Conservation (phyloP, 495 filamentous ascomycete species). For the Penicillium simplicissimum region DNA sequence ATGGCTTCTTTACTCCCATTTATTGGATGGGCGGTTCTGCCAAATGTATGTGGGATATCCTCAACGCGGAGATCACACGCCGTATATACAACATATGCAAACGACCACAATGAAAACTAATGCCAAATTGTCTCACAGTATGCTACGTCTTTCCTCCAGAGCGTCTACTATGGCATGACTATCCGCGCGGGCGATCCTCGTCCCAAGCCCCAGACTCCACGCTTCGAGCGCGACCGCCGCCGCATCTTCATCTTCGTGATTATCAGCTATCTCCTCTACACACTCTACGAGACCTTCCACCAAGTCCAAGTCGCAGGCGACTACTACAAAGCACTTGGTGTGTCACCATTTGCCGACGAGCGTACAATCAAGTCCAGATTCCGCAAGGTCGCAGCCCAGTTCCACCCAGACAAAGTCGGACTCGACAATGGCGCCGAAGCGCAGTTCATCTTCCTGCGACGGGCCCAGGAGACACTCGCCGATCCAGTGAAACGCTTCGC, state of each 20-base stretch:
- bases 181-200: slow-evolving; percentile 88
- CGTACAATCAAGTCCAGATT: slow-evolving; percentile 81
- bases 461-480: slow-evolving; percentile 78
- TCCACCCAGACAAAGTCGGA: slow-evolving; percentile 86
- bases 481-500: slow-evolving; percentile 83
- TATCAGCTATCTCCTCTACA: slow-evolving; percentile 82
- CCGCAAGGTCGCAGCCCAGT: slow-evolving; percentile 75
- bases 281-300: slow-evolving; percentile 89
- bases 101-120: neutral
- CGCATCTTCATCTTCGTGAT: slow-evolving; percentile 83
- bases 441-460: slow-evolving; percentile 79
- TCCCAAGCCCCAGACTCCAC: slow-evolving; percentile 70
- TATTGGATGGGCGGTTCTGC: slow-evolving; percentile 78
- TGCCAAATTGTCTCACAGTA: slow-evolving; percentile 49
- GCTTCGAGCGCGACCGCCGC: slow-evolving; percentile 69
- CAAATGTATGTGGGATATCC: slow-evolving; percentile 57
- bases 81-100: neutral
- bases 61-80: neutral
- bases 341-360: slow-evolving; percentile 68
- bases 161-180: slow-evolving; percentile 81
- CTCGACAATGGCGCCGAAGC: slow-evolving; percentile 40
- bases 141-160: slow-evolving; percentile 75
- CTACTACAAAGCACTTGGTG: slow-evolving; percentile 75
- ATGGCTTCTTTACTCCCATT: slow-evolving; percentile 65
- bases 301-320: slow-evolving; percentile 66